These are phyloP conservation scores for Daldinia loculata DNA, from an alignment of 495 filamentous ascomycete species.

Conservation along the genomic window DNA sequence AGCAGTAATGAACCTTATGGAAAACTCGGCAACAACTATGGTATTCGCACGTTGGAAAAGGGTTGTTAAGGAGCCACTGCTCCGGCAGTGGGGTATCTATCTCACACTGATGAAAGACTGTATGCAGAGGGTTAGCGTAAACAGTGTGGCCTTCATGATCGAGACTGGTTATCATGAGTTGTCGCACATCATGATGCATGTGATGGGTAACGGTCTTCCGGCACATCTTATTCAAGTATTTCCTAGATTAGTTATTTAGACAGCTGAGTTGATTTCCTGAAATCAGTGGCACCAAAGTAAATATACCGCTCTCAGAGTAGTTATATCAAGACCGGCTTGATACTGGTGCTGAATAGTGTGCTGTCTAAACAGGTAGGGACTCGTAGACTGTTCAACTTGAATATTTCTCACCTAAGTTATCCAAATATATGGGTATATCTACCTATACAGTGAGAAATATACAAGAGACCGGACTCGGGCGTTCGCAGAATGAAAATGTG, in stretches of 20 bases:
- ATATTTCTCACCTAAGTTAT: neutral
- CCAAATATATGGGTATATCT: neutral
- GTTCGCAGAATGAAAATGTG: neutral
- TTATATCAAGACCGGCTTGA: neutral
- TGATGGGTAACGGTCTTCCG: constrained; percentile 23
- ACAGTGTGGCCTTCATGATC: neutral
- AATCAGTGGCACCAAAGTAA: neutral
- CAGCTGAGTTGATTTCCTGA: too few species aligned
- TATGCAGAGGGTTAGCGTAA: constrained; percentile 36
- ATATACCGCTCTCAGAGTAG: neutral
- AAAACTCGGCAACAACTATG: constrained; percentile 37
- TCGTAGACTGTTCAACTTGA: neutral
- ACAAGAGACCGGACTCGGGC: neutral
- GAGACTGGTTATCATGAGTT: constrained; percentile 31
- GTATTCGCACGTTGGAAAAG: constrained; percentile 14
- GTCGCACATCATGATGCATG: constrained; percentile 45
- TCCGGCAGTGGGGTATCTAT: neutral
- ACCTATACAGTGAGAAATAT: neutral
- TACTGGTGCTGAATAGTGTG: neutral
- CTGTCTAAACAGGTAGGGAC: neutral
- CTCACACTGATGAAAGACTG: constrained; percentile 37
- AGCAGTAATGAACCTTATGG: constrained; percentile 16
- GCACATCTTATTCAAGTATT: constrained; percentile 29
- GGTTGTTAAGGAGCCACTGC: neutral
- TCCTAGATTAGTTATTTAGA: neutral